A percentile compares a stretch with the other conserved stretches of the same genome.
Evolutionary conservation across 495 filamentous ascomycete genomes (phyloP).

Genomic region (Ramalina peruviana): DNA sequence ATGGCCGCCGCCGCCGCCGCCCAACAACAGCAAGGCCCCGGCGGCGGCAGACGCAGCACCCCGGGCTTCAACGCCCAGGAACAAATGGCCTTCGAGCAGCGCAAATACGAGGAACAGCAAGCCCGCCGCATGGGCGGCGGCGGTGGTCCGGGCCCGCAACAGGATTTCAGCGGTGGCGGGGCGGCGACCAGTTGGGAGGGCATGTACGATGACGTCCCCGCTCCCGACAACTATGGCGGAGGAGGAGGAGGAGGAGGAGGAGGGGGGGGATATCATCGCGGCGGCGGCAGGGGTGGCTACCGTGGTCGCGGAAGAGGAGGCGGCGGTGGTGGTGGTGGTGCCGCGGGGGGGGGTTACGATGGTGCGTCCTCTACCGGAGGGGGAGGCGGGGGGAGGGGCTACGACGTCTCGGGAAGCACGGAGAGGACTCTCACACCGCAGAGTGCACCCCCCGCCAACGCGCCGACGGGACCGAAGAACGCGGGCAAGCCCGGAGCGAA

Average conservation of each 20-base stretch:
- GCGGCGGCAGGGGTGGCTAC: slow-evolving; percentile 19
- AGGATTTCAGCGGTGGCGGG: slow-evolving; percentile 16
- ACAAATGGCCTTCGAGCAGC: slow-evolving; percentile 73
- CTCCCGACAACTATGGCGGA: slow-evolving; percentile 51
- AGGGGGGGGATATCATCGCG: slow-evolving; percentile 19
- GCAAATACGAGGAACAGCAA: slow-evolving; percentile 71
- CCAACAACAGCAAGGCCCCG: slow-evolving; percentile 7
- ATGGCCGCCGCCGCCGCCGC: slow-evolving; percentile 15
- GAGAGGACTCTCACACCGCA: slow-evolving; percentile 33
- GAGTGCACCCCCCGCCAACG: slow-evolving; percentile 75
- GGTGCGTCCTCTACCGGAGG: slow-evolving; percentile 8
- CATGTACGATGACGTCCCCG: slow-evolving; percentile 98
- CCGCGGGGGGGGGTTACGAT: slow-evolving; percentile 12
- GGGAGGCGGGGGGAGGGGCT: slow-evolving; percentile 17
- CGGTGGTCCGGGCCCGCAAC: slow-evolving; percentile 30
- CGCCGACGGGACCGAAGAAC: slow-evolving; percentile 93
- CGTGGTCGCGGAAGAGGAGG: not conserved
- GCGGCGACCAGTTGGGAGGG: slow-evolving; percentile 86
- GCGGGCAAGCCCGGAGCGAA: slow-evolving; percentile 87
- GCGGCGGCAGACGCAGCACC: slow-evolving; percentile 22
- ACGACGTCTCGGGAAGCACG: not conserved
- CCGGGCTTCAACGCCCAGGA: slow-evolving; percentile 59
- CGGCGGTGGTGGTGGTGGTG: slow-evolving; percentile 12
- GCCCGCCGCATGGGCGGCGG: slow-evolving; percentile 32
- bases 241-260: slow-evolving; percentile 30